phyloP scores from a whole-genome alignment of 805 yeast genomes.

The Suhomyces xylopsoci region DNA sequence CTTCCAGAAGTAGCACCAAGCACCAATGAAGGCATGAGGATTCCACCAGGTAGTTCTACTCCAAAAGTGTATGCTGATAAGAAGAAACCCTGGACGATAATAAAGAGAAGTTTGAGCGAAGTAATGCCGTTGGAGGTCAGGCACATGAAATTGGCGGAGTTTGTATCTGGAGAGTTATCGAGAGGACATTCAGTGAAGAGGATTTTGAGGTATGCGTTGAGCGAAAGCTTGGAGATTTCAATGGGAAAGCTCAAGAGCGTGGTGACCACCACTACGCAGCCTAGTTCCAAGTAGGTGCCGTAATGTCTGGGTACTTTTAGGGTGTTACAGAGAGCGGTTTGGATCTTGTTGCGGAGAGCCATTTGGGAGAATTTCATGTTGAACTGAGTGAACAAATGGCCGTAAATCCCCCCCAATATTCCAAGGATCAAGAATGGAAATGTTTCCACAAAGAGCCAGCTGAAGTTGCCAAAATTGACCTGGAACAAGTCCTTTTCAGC shows the following conservation, averaged over 20 bases:
- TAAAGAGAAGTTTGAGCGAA: conserved; percentile 30
- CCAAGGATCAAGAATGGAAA: conserved; percentile 74
- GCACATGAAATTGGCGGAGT: conserved; percentile 37
- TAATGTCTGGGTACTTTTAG: conserved; percentile 14
- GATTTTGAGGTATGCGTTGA: conserved; percentile 54
- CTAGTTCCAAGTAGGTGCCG: conserved; percentile 47
- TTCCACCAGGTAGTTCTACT: conserved; percentile 64
- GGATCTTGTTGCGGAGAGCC: conserved; percentile 32
- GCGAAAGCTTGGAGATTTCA: conserved; percentile 50
- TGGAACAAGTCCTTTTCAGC: conserved; percentile 52
- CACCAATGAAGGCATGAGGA: conserved; percentile 59
- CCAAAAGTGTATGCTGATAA: conserved; percentile 72
- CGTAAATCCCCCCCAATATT: conserved; percentile 64
- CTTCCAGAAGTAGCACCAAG: conserved; percentile 63
- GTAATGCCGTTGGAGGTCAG: conserved; percentile 23
- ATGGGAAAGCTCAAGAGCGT: conserved; percentile 55
- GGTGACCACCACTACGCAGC: conserved; percentile 48
- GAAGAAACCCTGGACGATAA: conserved; percentile 50
- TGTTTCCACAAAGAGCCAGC: conserved; percentile 70
- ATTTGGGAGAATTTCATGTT: conserved; percentile 33
- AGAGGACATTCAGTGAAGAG: conserved; percentile 66
- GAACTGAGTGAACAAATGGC: conserved; percentile 49
- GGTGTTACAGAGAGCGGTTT: conserved; percentile 18
- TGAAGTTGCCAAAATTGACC: conserved; percentile 64
- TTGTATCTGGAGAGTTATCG: conserved; percentile 9